phyloP scores from a whole-genome alignment of 2,329 filamentous ascomycete genomes.

The Zymoseptoria ardabiliae region DNA sequence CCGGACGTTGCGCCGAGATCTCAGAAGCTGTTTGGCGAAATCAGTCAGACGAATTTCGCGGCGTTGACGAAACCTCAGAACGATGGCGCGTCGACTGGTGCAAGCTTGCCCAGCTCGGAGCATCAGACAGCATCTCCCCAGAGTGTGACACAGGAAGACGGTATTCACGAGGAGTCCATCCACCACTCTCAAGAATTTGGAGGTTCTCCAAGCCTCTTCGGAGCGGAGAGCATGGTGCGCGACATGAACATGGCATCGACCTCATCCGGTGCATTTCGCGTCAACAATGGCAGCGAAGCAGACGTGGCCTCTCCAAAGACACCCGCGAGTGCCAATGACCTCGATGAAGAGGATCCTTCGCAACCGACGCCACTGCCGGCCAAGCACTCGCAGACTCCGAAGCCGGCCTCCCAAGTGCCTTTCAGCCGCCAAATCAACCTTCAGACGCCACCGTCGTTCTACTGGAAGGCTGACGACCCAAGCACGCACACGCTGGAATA shows the following conservation, averaged over 20 bases:
- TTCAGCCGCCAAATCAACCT: slow-evolving; percentile 40
- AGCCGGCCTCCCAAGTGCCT: slow-evolving; percentile 14
- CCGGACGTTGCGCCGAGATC: neutral
- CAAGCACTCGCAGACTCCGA: slow-evolving; percentile 23
- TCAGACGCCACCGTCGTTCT: slow-evolving; percentile 38
- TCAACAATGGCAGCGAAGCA: slow-evolving; percentile 32
- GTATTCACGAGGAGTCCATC: neutral
- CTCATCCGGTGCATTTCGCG: slow-evolving; percentile 28
- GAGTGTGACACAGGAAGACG: neutral
- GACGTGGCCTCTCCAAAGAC: slow-evolving; percentile 23
- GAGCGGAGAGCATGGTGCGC: slow-evolving; percentile 42
- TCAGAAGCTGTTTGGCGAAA: slow-evolving; percentile 53
- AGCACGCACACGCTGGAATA: slow-evolving; percentile 42
- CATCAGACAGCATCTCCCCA: neutral
- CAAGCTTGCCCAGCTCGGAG: neutral
- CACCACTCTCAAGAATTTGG: neutral
- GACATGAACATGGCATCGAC: slow-evolving; percentile 43
- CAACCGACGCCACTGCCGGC: slow-evolving; percentile 7
- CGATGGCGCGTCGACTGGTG: neutral
- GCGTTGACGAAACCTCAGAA: slow-evolving; percentile 13
- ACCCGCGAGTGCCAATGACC: slow-evolving; percentile 9
- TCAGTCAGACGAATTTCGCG: slow-evolving; percentile 50
- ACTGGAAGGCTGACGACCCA: slow-evolving; percentile 37
- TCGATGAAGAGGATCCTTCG: slow-evolving; percentile 6
- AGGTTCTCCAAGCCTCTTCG: slow-evolving; percentile 36